Conservation (phyloP, 2,329 filamentous ascomycete species). For the Fusarium buharicum region DNA sequence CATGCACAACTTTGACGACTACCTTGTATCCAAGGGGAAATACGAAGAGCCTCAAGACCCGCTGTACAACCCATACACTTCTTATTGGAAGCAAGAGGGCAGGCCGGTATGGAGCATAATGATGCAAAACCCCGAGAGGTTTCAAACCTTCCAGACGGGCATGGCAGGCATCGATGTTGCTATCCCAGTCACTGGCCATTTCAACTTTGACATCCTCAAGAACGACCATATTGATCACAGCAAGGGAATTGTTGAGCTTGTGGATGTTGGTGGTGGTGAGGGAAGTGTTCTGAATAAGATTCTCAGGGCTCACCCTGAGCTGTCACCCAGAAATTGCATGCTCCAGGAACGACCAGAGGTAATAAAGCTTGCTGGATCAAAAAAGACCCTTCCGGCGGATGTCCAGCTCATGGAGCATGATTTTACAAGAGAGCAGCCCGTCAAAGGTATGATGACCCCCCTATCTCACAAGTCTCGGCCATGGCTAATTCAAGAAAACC, state of each 20-base stretch:
- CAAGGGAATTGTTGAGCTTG: conserved; percentile 40
- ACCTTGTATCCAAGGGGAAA: conserved; percentile 41
- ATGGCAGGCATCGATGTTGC: conserved; percentile 50
- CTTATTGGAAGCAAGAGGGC: conserved; percentile 48
- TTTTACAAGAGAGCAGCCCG: conserved; percentile 46
- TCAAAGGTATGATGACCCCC: conserved; percentile 40
- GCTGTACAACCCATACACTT: conserved; percentile 47
- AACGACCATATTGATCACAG: conserved; percentile 34
- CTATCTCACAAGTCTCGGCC: neutral
- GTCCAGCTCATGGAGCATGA: conserved; percentile 45
- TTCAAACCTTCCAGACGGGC: conserved; percentile 47
- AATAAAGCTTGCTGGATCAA: conserved; percentile 40
- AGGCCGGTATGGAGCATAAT: conserved; percentile 50
- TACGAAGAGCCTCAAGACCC: conserved; percentile 47
- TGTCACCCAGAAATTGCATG: conserved; percentile 40
- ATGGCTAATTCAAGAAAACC: neutral
- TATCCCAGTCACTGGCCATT: conserved; percentile 48
- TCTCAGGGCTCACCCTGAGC: conserved; percentile 43
- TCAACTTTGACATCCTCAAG: conserved; percentile 46
- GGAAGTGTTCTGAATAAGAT: conserved; percentile 47
- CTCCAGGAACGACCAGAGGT: conserved; percentile 46
- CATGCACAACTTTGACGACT: conserved; percentile 50
- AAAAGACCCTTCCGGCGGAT: conserved; percentile 30
- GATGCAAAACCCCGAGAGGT: conserved; percentile 45
- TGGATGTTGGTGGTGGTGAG: conserved; percentile 49